These are phyloP conservation scores for Coemansia furcata DNA, from an alignment of 192 early-diverging fungal genomes.

Conservation along the genomic window DNA sequence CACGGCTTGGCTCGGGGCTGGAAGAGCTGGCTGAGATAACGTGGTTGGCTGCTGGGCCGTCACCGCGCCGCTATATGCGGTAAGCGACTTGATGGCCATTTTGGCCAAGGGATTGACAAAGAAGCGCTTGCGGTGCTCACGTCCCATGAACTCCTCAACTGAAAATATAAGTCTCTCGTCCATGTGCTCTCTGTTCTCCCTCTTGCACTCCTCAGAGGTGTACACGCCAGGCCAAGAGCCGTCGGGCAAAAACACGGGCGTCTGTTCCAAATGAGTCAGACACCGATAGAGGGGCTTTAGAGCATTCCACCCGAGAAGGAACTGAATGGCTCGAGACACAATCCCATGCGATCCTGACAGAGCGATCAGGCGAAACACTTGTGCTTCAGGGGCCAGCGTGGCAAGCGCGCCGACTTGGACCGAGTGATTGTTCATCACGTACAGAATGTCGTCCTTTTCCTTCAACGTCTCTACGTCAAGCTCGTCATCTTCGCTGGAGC, in stretches of 20 bases:
- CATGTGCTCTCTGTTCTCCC: constrained; percentile 12
- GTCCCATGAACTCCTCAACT: constrained; percentile 35
- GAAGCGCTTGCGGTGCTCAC: constrained; percentile 43
- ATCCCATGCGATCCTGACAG: constrained; percentile 34
- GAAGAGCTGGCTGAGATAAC: background rate
- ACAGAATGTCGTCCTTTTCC: constrained; percentile 36
- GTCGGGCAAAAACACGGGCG: constrained; percentile 14
- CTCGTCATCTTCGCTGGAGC: constrained; percentile 30
- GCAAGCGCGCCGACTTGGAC: constrained; percentile 19
- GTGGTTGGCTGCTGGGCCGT: background rate
- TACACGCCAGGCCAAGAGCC: constrained; percentile 27
- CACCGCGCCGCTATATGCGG: background rate
- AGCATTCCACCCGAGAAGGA: constrained; percentile 5
- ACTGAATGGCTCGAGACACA: constrained; percentile 19
- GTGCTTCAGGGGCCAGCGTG: constrained; percentile 24
- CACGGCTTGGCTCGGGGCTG: background rate
- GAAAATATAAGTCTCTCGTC: constrained; percentile 16
- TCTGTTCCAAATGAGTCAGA: constrained; percentile 22
- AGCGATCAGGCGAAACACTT: constrained; percentile 45
- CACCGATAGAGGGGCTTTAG: constrained; percentile 4
- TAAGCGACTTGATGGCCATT: constrained; percentile 19
- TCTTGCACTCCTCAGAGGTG: constrained; percentile 5
- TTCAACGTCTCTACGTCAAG: constrained; percentile 17
- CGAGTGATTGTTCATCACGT: constrained; percentile 31
- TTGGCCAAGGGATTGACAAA: constrained; percentile 34